phyloP scores from a whole-genome alignment of 2,329 filamentous ascomycete genomes.

The Lecanicillium sp. region DNA sequence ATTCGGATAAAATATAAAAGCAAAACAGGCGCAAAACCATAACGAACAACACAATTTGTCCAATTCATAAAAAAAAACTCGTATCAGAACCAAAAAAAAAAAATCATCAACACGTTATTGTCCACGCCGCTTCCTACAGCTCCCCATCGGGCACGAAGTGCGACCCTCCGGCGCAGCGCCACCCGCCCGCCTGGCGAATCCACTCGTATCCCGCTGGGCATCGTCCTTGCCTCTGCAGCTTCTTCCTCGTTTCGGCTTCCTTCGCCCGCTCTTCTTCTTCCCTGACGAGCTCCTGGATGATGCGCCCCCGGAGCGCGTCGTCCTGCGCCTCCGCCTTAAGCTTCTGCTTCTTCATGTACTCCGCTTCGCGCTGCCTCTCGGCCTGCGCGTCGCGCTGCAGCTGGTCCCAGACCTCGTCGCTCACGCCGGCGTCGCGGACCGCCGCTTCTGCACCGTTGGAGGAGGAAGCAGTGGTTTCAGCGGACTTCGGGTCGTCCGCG shows the following conservation, averaged over 20 bases:
- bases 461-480: background rate
- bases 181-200: background rate
- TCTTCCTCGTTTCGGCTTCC: conserved; percentile 37
- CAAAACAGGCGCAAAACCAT: background rate
- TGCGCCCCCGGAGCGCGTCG: conserved; percentile 23
- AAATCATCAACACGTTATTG: background rate
- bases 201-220: conserved; percentile 32
- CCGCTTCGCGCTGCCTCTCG: conserved; percentile 31
- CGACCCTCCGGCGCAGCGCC: conserved; percentile 1
- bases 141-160: conserved; percentile 18
- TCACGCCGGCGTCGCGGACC: conserved; percentile 50
- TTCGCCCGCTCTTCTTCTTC: conserved; percentile 34
- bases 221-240: conserved; percentile 45
- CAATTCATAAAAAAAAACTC: background rate
- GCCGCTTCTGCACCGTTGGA: background rate
- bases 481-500: background rate
- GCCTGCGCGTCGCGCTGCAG: conserved; percentile 45
- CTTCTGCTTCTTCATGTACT: conserved; percentile 28
- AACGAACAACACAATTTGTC: conserved; percentile 2
- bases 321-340: conserved; percentile 23
- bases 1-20: conserved; percentile 1
- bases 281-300: conserved; percentile 30
- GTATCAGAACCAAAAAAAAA: conserved; percentile 6
- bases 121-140: conserved; percentile 5
- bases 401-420: conserved; percentile 55